Conservation (phyloP, 1,284 basidiomycete species). For the Ceratobasidium sp. region DNA sequence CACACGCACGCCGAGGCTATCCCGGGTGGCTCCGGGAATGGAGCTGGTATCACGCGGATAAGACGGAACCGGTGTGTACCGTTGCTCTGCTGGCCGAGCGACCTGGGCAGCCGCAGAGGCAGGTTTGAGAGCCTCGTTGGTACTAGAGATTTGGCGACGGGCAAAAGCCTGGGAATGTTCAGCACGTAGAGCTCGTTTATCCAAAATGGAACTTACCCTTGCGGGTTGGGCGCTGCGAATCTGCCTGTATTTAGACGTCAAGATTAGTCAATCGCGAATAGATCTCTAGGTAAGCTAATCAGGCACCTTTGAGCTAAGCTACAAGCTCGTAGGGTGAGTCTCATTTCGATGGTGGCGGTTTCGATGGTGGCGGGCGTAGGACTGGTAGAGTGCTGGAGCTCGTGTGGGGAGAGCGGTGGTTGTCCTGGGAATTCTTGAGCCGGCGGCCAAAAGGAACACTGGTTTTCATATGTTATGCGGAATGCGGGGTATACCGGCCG, state of each 20-base stretch:
- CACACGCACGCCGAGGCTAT: background rate
- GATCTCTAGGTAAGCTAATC: no score
- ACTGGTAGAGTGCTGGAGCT: background rate
- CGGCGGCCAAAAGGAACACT: background rate
- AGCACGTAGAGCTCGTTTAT: background rate
- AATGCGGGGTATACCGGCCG: no score
- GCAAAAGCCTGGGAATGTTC: conserved; percentile 6
- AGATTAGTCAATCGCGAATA: background rate
- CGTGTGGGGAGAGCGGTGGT: conserved; percentile 16
- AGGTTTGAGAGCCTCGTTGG: conserved; percentile 6
- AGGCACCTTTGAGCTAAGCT: conserved; percentile 9
- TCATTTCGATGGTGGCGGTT: conserved; percentile 5
- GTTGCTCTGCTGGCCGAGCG: conserved; percentile 26
- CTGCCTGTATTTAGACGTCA: conserved; percentile 10
- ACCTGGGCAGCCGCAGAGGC: conserved; percentile 17
- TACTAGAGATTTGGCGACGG: conserved; percentile 25
- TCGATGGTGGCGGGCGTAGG: background rate
- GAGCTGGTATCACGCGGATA: conserved; percentile 18
- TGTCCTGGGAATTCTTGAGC: conserved; percentile 26
- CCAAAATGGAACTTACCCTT: conserved; percentile 10
- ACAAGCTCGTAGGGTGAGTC: background rate
- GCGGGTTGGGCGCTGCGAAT: background rate
- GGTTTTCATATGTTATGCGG: no score
- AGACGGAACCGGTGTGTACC: conserved; percentile 8
- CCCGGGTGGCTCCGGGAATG: conserved; percentile 26